Evolutionary conservation across 2,329 filamentous ascomycete species (phyloP), one percentile per base, ranked within the genome.

Genomic region (Hymenoscyphus infarciens): DNA sequence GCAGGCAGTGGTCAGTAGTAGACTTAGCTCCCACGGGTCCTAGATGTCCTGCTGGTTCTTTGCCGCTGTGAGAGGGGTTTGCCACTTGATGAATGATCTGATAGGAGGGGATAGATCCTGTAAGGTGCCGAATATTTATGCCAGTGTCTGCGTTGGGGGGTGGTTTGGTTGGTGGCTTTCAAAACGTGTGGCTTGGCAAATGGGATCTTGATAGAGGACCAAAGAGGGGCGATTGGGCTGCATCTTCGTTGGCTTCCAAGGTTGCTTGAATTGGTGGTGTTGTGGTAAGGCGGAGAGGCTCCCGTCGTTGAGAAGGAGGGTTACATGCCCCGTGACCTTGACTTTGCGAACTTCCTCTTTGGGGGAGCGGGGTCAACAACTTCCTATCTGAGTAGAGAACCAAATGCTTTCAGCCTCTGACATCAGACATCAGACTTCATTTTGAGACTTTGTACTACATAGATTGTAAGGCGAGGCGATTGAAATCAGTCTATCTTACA

Each of bases 281-380:
- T 52, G 45, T 25, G 19, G 19, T 25, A 52, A 52, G 45, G 10
- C 11, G 45, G 11, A 22, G 19, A 52, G 45, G 19, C 19, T 52
- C 22, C 8, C 6, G 39, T 42, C n/a, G 2, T 27, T 27, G 16
- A n/a, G 39, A 11, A 8, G 22, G 45, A 52, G 19, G 45, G 19
- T 52, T 52, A 25, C 45, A 22, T 25, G 45, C 19, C 45, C 22
- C 45, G 45, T 52, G 45, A 52, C 45, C 45, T 52, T 52, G 45
- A 22, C 19, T 52, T 52, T 52, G 19, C 45, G 45, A 52, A 52
- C 45, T 52, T 22, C 45, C 45, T 52, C 19, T 52, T 52, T 25
- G 19, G 19, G 45, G 73, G 64, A 52, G 71, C 67, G 49, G 68
- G 71, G 33, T 72, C 71, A 63, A 81, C 82, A 0, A 83, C 82